A percentile compares a stretch with the other conserved stretches of the same genome.
Conservation (phyloP, 176 grass and related monocot species). For the Eleusine indica region DNA sequence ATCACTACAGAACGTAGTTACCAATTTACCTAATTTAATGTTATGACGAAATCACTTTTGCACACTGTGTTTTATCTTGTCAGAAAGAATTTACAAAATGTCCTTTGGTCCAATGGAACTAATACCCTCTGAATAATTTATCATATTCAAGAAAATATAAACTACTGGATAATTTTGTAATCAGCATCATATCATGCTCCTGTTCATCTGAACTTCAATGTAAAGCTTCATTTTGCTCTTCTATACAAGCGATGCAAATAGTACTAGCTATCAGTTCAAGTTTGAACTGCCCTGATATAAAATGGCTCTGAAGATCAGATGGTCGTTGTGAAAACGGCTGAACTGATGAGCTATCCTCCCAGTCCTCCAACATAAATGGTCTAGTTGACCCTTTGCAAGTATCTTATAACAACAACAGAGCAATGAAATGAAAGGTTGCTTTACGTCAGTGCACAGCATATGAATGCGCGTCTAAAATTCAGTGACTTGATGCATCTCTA, state of each 20-base stretch:
- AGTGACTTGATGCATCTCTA: background rate
- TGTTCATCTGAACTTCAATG: background rate
- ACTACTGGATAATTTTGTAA: background rate
- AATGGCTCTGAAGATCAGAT: background rate
- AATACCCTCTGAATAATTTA: background rate
- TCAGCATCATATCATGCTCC: background rate
- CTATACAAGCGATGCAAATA: slow-evolving; percentile 9
- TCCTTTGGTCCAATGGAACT: background rate
- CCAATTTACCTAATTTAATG: background rate
- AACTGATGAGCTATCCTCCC: background rate
- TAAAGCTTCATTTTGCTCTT: background rate
- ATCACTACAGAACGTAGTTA: background rate
- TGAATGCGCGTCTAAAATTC: background rate
- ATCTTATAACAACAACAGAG: background rate
- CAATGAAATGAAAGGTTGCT: slow-evolving; percentile 6
- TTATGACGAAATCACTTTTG: background rate
- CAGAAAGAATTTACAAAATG: slow-evolving; percentile 2
- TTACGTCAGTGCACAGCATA: background rate
- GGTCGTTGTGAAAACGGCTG: background rate
- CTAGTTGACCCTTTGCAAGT: slow-evolving; percentile 2
- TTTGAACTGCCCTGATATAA: background rate
- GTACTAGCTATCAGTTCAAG: background rate
- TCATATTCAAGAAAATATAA: background rate
- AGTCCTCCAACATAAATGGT: background rate
- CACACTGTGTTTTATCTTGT: background rate